These are phyloP conservation scores for Umbelopsis vinacea DNA, from an alignment of 192 early-diverging fungal species.

Conservation along the genomic window DNA sequence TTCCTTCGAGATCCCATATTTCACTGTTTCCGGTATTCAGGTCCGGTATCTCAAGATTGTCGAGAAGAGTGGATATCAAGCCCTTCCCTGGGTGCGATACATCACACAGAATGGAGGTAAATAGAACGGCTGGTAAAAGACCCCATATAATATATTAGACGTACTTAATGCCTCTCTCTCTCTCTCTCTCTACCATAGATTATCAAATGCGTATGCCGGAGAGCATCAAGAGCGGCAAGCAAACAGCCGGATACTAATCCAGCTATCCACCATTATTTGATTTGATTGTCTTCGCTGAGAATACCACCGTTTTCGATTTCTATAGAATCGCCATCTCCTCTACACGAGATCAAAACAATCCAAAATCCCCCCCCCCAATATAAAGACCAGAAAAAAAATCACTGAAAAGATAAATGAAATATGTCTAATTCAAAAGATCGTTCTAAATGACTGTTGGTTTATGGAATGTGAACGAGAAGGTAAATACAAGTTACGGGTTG, in stretches of 20 bases:
- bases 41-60: slow-evolving; percentile 91
- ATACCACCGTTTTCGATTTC: slow-evolving; percentile 20
- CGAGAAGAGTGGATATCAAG: slow-evolving; percentile 88
- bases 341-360: neutral
- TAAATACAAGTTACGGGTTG: no score
- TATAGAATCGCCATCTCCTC: neutral
- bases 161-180: slow-evolving; percentile 1
- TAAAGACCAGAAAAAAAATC: neutral
- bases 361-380: no score
- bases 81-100: slow-evolving; percentile 88
- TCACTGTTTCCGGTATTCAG: slow-evolving; percentile 89
- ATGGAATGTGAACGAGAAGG: neutral
- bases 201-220: slow-evolving; percentile 95
- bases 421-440: neutral
- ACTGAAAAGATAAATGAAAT: neutral
- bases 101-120: slow-evolving; percentile 85
- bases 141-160: neutral
- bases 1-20: slow-evolving; percentile 91
- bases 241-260: slow-evolving; percentile 23
- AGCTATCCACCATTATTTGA: no score
- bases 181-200: slow-evolving; percentile 67
- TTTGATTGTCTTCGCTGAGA: neutral
- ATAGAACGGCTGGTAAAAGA: neutral
- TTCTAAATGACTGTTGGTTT: neutral
- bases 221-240: slow-evolving; percentile 72